phyloP scores from a whole-genome alignment of 306 rosid species.

The Glycine latifolia region DNA sequence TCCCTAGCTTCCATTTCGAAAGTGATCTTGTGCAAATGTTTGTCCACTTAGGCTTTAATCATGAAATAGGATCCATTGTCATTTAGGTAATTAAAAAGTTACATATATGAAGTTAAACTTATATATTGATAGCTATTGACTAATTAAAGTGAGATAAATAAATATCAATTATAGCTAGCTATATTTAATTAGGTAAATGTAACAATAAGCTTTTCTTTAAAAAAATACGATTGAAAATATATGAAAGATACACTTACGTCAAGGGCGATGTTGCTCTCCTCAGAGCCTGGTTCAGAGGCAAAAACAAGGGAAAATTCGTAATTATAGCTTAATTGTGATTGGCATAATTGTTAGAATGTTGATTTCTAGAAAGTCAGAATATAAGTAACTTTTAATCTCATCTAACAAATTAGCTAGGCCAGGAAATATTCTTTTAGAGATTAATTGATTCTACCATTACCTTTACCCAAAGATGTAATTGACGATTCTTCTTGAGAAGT shows the following conservation, averaged over 20 bases:
- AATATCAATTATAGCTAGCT: neutral
- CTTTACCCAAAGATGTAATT: constrained; percentile 4
- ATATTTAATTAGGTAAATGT: constrained; percentile 9
- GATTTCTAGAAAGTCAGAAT: neutral
- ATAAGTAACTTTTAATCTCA: neutral
- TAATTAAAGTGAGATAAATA: neutral
- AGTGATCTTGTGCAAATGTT: neutral
- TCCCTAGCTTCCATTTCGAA: neutral
- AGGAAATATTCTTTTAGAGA: neutral
- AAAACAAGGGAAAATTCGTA: neutral
- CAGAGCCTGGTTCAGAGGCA: constrained; percentile 29
- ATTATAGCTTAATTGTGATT: neutral
- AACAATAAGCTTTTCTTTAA: neutral
- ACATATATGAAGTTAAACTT: neutral
- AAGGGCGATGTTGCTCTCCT: neutral
- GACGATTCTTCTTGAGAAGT: neutral
- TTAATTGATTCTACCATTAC: constrained; percentile 30
- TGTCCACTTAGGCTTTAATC: neutral
- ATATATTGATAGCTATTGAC: neutral
- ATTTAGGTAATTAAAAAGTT: neutral
- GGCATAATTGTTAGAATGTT: neutral
- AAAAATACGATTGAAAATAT: neutral
- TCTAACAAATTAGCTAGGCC: neutral
- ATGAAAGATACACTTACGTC: constrained; percentile 31
- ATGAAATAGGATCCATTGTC: neutral